phyloP scores from a whole-genome alignment of 768 basidiomycete species.

The Guyanaporus albipodus region DNA sequence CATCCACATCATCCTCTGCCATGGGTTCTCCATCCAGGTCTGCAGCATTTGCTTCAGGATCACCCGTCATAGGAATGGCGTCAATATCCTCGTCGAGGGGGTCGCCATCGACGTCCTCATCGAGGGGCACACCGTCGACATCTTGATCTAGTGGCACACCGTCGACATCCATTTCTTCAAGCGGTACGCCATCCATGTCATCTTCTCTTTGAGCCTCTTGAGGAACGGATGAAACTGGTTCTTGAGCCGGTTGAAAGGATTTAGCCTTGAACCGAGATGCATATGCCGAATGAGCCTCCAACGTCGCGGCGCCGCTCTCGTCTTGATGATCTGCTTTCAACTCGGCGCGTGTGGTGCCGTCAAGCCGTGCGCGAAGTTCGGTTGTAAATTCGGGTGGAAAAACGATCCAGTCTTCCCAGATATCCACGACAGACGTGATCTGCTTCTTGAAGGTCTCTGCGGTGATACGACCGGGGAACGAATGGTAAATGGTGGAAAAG shows the following conservation, averaged over 20 bases:
- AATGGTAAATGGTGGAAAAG: conserved; percentile 88
- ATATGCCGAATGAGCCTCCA: conserved; percentile 33
- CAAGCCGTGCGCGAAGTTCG: conserved; percentile 69
- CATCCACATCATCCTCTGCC: conserved; percentile 36
- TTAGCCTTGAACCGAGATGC: conserved; percentile 72
- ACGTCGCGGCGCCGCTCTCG: conserved; percentile 7
- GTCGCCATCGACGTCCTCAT: conserved; percentile 24
- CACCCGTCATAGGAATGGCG: conserved; percentile 34
- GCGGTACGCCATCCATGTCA: conserved; percentile 51
- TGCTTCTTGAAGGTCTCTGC: conserved; percentile 96
- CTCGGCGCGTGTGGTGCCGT: conserved; percentile 45
- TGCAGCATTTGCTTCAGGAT: conserved; percentile 12
- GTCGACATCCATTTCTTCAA: conserved; percentile 49
- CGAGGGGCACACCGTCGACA: conserved; percentile 37
- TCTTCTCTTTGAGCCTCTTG: conserved; percentile 36
- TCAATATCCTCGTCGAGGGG: conserved; percentile 35
- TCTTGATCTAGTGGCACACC: conserved; percentile 42
- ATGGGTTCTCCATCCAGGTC: conserved; percentile 30
- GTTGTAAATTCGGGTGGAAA: conserved; percentile 84
- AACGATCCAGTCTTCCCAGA: conserved; percentile 99
- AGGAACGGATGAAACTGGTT: conserved; percentile 24
- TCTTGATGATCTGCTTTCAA: conserved; percentile 28
- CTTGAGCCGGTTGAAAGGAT: conserved; percentile 69
- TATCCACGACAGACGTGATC: conserved; percentile 82
- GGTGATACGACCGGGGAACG: conserved; percentile 93